Evolutionary conservation across 2,329 filamentous ascomycete species (phyloP).

Genomic region (Pseudogymnoascus sp.): DNA sequence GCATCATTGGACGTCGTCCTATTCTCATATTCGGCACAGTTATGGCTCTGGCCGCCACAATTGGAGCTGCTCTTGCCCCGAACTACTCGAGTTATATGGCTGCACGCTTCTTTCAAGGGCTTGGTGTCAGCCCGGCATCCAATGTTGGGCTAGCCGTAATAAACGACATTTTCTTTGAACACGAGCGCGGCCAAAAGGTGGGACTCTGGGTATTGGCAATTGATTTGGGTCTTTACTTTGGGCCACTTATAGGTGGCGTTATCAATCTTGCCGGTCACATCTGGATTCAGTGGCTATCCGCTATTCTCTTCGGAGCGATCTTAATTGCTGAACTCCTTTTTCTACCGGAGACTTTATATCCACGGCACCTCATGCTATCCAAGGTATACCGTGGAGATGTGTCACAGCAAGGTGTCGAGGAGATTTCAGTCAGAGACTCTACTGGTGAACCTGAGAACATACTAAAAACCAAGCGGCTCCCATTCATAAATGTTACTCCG

Average conservation of each 20-base stretch:
- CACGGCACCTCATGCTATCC: constrained; percentile 28
- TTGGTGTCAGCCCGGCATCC: constrained; percentile 47
- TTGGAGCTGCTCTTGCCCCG: constrained; percentile 10
- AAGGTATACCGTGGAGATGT: not conserved
- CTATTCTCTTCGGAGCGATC: constrained; percentile 45
- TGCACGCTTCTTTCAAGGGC: constrained; percentile 51
- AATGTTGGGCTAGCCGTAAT: constrained; percentile 50
- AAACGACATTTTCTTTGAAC: constrained; percentile 50
- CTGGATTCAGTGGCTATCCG: constrained; percentile 51
- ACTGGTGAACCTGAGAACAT: not conserved
- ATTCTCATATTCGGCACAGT: constrained; percentile 40
- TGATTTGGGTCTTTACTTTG: constrained; percentile 44
- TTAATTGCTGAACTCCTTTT: constrained; percentile 42
- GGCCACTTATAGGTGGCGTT: constrained; percentile 47
- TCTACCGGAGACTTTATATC: constrained; percentile 52
- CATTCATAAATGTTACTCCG: constrained; percentile 27
- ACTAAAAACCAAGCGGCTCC: not conserved
- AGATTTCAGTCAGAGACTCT: not conserved
- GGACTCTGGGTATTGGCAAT: constrained; percentile 52
- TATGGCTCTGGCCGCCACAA: constrained; percentile 30
- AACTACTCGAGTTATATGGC: constrained; percentile 47
- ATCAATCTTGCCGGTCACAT: constrained; percentile 40
- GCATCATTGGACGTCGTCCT: constrained; percentile 46
- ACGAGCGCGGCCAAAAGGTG: constrained; percentile 48
- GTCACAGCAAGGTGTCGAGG: not conserved